A percentile compares a stretch with the other conserved stretches of the same genome.
Evolutionary conservation across 106 monocot genomes (phyloP).

Genomic region (Dactylorhiza incarnata): DNA sequence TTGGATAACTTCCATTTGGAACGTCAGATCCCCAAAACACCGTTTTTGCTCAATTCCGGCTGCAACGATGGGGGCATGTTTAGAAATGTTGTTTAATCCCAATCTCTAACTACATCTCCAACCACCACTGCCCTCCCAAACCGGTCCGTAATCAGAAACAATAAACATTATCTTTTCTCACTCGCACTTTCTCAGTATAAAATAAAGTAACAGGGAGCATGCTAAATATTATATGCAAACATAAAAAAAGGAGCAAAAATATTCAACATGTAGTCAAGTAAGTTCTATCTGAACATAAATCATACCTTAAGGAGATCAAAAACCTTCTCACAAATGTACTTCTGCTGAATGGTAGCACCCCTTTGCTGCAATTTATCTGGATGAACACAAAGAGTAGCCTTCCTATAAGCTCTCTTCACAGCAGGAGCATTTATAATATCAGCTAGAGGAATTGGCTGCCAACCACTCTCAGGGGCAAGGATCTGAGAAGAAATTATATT

Average conservation of each 20-base stretch:
- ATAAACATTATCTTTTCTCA: neutral
- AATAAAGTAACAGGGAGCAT: neutral
- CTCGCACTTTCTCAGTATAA: neutral
- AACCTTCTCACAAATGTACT: slow-evolving; percentile 96
- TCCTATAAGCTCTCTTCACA: slow-evolving; percentile 88
- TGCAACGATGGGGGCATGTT: too few relatives aligned
- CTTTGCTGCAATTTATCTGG: slow-evolving; percentile 97
- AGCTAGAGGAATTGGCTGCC: slow-evolving; percentile 81
- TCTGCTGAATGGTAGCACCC: slow-evolving; percentile 84
- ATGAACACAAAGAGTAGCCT: slow-evolving; percentile 93
- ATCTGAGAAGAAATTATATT: slow-evolving; percentile 41
- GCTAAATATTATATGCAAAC: neutral
- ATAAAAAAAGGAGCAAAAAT: neutral
- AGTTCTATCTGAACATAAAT: neutral
- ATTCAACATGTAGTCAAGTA: neutral
- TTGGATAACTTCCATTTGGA: too few relatives aligned
- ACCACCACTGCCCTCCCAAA: too few relatives aligned
- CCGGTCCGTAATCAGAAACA: neutral
- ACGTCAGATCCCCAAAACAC: too few relatives aligned
- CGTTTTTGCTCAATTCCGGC: too few relatives aligned
- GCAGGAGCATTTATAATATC: slow-evolving; percentile 73
- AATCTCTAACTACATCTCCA: too few relatives aligned
- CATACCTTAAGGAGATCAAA: slow-evolving; percentile 97
- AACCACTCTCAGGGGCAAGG: slow-evolving; percentile 85
- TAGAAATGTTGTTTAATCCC: too few relatives aligned